Evolutionary conservation across 78 protist species (phyloP), one percentile per base, ranked within the genome.

Genomic region (Dictyostelium capitatum): DNA sequence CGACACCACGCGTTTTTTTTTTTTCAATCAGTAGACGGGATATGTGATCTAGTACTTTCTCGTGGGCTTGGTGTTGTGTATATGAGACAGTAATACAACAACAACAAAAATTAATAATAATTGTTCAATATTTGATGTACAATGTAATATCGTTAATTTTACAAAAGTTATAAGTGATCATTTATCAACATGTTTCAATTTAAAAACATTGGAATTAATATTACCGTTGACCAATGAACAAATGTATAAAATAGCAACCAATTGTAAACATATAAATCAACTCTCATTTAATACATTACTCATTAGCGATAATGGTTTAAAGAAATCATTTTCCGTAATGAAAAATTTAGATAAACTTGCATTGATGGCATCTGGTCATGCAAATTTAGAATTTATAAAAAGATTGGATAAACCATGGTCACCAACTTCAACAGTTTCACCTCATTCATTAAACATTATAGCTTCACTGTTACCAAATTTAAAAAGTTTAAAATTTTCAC

Each of bases 401-500:
- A 79, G 72, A 80, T 23, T 43, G 4, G 32, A n/a, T 32, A 25
- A 43, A 50, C n/a, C 51, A 10, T 65, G 72, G 50, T 32, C 65
- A 23, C 28, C 30, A 54, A 84, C 28, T 6, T 37, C 74, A 3
- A 50, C 80, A 1, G n/a, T 84, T 4, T 74, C 92, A 32, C 92
- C 92, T 6, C 14, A 41, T 7, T 32, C 83, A 10, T 73, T 84
- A 10, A 43, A 75, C 20, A 74, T 53, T 62, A 84, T 84, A 57
- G 46, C 83, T 28, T 51, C 70, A 10, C 8, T n/a, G 7, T n/a
- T 74, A 28, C 25, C 41, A n/a, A 46, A 25, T n/a, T 50, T 84
- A 74, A 84, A 84, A 48, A 56, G 82, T 15, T 62, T 84, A 72
- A 84, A 75, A 54, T 84, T 84, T 28, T 74, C 92, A 25, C 64